These are phyloP conservation scores for Alternaria sp. DNA, from an alignment of 2,329 filamentous ascomycete genomes.

Conservation along the genomic window DNA sequence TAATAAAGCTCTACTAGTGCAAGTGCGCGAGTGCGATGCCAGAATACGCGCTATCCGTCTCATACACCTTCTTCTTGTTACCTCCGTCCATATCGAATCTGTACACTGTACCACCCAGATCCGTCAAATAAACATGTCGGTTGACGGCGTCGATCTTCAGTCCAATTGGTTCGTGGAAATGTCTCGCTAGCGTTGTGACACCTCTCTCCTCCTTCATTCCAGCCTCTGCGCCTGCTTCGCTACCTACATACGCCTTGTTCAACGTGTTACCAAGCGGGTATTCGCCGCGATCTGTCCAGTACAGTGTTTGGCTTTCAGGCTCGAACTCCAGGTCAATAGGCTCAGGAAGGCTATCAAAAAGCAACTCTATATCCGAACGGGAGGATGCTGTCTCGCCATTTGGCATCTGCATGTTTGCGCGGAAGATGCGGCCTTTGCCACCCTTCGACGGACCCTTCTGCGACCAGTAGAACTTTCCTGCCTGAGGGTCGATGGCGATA, in stretches of 20 bases:
- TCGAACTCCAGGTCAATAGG: conserved; percentile 67
- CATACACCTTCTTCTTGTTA: conserved; percentile 23
- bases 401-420: conserved; percentile 58
- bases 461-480: conserved; percentile 65
- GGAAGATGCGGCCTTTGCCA: conserved; percentile 61
- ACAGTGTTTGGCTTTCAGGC: conserved; percentile 55
- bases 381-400: conserved; percentile 10
- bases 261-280: conserved; percentile 63
- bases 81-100: conserved; percentile 21
- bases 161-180: conserved; percentile 37
- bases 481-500: conserved; percentile 56
- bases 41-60: conserved; percentile 23
- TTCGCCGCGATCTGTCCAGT: conserved; percentile 70
- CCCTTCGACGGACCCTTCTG: conserved; percentile 66
- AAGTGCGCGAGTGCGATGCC: conserved; percentile 24
- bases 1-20: neutral
- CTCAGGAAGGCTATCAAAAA: conserved; percentile 41
- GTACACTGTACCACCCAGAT: conserved; percentile 30
- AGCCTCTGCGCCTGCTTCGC: neutral
- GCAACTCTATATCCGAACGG: conserved; percentile 25
- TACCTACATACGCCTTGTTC: conserved; percentile 49
- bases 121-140: conserved; percentile 22
- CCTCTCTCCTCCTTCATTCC: neutral
- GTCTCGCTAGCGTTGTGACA: conserved; percentile 21
- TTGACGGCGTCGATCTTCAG: conserved; percentile 21